Base-by-base conservation (phyloP, 116 monocot species). In the Iris pallida region DNA sequence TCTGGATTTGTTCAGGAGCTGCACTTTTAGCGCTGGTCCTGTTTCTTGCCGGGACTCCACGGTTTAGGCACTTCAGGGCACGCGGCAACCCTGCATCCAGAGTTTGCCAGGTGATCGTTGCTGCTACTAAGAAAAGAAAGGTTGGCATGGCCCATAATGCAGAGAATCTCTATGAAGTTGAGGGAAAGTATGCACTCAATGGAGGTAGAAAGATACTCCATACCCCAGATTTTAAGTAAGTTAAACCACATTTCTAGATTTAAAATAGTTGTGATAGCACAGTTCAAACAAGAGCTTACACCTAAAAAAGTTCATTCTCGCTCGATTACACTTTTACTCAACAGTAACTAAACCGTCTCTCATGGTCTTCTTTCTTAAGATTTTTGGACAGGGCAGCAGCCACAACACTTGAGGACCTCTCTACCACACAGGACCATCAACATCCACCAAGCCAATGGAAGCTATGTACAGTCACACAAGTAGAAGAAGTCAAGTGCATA, bases 381-480 rank as follows among this genome's bases (percentile, higher is more conserved):
- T 95, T 87, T 65, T 78, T 95, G 57, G 95, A 95, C 20, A 49
- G 76, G 66, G 91, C 95, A 0, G 91, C 91, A 6, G 95, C 95
- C 5, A 10, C 73, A 2, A 42, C 84, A 5, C 66, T 17, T 8
- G 0, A 59, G 1, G 59, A 56, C 2, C 79, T 76, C 18, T 56
- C 68, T 71, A 5, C 59, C 45, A 5, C 42, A 19, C 14, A 42
- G 13, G 58, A 16, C 16, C 43, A 14, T 61, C 66, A n/a, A 47
- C 74, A 57, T 42, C 47, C 15, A 5, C 48, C 47, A 42, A 64
- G 68, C 7, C 69, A 69, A 47, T 84, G 80, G 80, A 40, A 67
- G 12, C 66, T 76, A 5, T 80, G 84, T 74, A 76, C 77, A n/a
- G 56, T 93, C 42, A 89, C 93, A 8, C 93, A 93, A 73, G 93